Evolutionary conservation across 768 basidiomycete species (phyloP).

Genomic region (Suillus hirtellus): DNA sequence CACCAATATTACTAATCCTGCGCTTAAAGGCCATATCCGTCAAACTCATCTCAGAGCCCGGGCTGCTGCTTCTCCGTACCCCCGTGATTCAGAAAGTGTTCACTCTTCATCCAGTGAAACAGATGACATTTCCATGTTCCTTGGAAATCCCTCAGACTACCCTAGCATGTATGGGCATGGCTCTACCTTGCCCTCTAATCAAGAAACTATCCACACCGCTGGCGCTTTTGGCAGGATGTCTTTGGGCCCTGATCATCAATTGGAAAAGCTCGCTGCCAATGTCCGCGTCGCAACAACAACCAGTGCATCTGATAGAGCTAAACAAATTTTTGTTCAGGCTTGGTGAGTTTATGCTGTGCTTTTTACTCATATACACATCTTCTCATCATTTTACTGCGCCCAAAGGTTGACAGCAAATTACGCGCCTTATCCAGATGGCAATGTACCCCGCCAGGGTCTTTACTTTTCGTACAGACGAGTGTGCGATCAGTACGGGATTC

Average conservation of each 20-base stretch:
- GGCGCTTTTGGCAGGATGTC: constrained; percentile 79
- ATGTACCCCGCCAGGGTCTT: constrained; percentile 90
- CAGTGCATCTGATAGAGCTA: constrained; percentile 87
- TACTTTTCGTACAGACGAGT: constrained; percentile 92
- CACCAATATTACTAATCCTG: constrained; percentile 71
- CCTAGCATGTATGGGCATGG: constrained; percentile 59
- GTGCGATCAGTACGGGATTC: constrained; percentile 90
- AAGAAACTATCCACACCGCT: constrained; percentile 58
- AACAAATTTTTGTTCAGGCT: constrained; percentile 91
- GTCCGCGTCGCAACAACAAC: constrained; percentile 89
- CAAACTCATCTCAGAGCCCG: constrained; percentile 78
- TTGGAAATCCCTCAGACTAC: constrained; percentile 62
- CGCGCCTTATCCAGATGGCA: constrained; percentile 88
- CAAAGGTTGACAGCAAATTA: constrained; percentile 87
- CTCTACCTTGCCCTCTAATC: constrained; percentile 41
- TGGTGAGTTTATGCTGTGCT: constrained; percentile 55
- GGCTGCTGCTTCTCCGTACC: constrained; percentile 81
- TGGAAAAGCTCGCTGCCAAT: constrained; percentile 86
- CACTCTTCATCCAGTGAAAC: constrained; percentile 88
- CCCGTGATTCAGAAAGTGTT: constrained; percentile 81
- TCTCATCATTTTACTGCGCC: constrained; percentile 19
- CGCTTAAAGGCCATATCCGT: constrained; percentile 75
- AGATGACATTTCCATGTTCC: constrained; percentile 83
- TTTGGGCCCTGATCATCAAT: constrained; percentile 70
- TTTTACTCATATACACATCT: constrained; percentile 18